Percentiles rank a stretch among this genome's conserved stretches.
Conservation (phyloP, 306 rosid genomes). For the Fragaria nilgerrensis region DNA sequence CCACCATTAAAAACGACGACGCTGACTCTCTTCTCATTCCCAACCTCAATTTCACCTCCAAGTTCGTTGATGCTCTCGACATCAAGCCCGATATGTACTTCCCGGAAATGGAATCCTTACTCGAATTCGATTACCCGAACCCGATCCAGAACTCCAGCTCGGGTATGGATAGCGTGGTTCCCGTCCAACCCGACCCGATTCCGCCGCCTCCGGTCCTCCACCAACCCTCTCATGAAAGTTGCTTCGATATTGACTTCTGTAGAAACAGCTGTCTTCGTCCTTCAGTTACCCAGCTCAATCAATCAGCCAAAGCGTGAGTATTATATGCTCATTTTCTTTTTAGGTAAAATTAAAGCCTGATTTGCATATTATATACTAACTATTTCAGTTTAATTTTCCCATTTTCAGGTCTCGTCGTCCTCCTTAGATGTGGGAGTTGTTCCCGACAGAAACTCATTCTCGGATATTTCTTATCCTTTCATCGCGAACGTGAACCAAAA, state of each 20-base stretch:
- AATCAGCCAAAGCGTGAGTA: conserved; percentile 81
- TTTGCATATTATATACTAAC: background rate
- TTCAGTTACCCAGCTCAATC: conserved; percentile 63
- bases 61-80: conserved; percentile 50
- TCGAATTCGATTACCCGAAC: conserved; percentile 67
- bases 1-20: conserved; percentile 21
- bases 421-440: conserved; percentile 89
- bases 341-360: background rate
- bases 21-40: conserved; percentile 46
- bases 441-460: conserved; percentile 62
- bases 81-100: conserved; percentile 55
- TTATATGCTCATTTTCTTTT: background rate
- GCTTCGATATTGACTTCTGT: conserved; percentile 77
- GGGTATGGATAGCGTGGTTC: conserved; percentile 76
- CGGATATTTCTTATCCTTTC: conserved; percentile 57
- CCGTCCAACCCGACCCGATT: conserved; percentile 57
- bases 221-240: conserved; percentile 24
- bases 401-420: conserved; percentile 67
- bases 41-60: conserved; percentile 42
- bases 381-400: too few relatives aligned
- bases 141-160: conserved; percentile 35
- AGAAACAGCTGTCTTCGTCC: conserved; percentile 72
- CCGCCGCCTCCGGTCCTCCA: conserved; percentile 16
- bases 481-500: conserved; percentile 30
- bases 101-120: conserved; percentile 69